Evolutionary conservation across 768 basidiomycete genomes (phyloP).

Genomic region (Boletellus sp.): DNA sequence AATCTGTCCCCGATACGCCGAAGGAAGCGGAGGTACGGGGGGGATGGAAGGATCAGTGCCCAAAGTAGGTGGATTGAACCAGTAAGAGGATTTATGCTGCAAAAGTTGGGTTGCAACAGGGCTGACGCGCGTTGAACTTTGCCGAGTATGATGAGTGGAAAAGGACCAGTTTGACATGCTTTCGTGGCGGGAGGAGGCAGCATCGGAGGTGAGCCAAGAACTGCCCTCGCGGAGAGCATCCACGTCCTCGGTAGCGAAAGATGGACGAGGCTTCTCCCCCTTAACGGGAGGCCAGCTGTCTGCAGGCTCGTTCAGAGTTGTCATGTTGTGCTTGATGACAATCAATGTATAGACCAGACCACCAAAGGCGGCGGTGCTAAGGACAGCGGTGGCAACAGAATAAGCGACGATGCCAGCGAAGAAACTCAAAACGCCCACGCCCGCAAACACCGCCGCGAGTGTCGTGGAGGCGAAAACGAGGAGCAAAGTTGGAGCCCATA

Average conservation of each 20-base stretch:
- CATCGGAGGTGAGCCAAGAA: constrained; percentile 76
- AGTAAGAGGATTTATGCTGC: constrained; percentile 53
- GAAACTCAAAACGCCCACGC: constrained; percentile 48
- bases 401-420: constrained; percentile 63
- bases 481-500: constrained; percentile 63
- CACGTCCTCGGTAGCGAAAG: constrained; percentile 69
- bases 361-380: constrained; percentile 53
- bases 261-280: constrained; percentile 53
- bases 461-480: constrained; percentile 55
- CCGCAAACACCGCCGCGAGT: constrained; percentile 55
- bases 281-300: constrained; percentile 61
- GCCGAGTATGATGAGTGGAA: constrained; percentile 57
- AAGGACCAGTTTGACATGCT: constrained; percentile 72
- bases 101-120: constrained; percentile 28
- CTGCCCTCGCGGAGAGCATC: constrained; percentile 70
- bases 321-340: constrained; percentile 61
- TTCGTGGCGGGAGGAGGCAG: constrained; percentile 47
- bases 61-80: constrained; percentile 50
- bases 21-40: constrained; percentile 56
- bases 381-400: constrained; percentile 45
- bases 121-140: constrained; percentile 10
- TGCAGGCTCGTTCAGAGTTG: constrained; percentile 45
- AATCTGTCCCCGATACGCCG: constrained; percentile 47
- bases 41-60: constrained; percentile 45
- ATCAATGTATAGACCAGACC: constrained; percentile 61